Conservation (phyloP, 2,329 filamentous ascomycete genomes). For the Penicillium sumatraense region DNA sequence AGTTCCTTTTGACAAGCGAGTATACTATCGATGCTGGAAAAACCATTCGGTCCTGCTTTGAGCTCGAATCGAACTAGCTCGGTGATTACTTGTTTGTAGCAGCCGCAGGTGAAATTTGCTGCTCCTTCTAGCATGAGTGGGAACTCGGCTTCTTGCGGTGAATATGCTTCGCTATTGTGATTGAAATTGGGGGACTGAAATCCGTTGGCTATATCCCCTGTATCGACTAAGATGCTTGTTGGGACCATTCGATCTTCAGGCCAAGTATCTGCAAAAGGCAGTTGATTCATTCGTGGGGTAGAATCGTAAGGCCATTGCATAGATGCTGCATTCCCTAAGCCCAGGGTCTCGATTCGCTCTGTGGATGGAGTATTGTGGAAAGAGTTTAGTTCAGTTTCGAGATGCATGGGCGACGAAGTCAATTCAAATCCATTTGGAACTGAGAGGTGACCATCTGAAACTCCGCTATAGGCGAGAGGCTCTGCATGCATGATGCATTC, state of each 20-base stretch:
- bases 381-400: not conserved
- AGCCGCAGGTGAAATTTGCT: conserved; percentile 20
- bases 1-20: conserved; percentile 33
- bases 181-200: conserved; percentile 13
- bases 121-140: not conserved
- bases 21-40: conserved; percentile 31
- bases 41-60: conserved; percentile 13
- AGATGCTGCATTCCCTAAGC: not conserved
- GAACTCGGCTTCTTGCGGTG: not conserved
- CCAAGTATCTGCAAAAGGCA: conserved; percentile 3
- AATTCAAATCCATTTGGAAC: not conserved
- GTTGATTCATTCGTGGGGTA: not conserved
- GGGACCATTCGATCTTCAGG: not conserved
- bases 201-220: not conserved
- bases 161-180: conserved; percentile 7
- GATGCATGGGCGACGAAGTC: not conserved
- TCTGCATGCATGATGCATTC: conserved; percentile 1
- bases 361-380: not conserved
- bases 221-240: conserved; percentile 2
- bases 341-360: not conserved
- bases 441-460: not conserved
- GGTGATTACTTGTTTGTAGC: conserved; percentile 27
- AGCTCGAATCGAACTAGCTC: conserved; percentile 26
- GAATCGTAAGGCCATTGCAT: conserved; percentile 5
- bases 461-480: not conserved